Evolutionary conservation across 345 rosid species (phyloP).

Genomic region (Kandelia obovata): DNA sequence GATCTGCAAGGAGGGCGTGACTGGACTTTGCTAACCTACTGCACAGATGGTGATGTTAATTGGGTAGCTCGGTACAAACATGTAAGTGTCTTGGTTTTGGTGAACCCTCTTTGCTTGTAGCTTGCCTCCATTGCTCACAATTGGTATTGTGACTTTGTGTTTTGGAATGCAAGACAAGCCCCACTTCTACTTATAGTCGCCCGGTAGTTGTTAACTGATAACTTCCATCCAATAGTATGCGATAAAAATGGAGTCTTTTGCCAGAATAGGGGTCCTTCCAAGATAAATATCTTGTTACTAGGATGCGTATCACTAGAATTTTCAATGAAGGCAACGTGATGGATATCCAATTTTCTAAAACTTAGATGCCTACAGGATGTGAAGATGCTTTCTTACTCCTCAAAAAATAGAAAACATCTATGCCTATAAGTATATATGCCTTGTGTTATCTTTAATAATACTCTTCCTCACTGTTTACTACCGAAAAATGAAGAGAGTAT

Average conservation of each 20-base stretch:
- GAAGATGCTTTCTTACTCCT: too few relatives aligned
- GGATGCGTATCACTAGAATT: slow-evolving; percentile 2
- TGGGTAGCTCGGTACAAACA: slow-evolving; percentile 8
- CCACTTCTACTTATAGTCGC: neutral
- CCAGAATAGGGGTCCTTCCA: neutral
- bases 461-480: too few relatives aligned
- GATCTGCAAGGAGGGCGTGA: neutral
- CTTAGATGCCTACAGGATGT: neutral
- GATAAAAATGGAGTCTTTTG: neutral
- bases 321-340: neutral
- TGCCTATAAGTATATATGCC: too few relatives aligned
- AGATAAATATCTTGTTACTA: neutral
- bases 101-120: slow-evolving; percentile 2
- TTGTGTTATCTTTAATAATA: too few relatives aligned
- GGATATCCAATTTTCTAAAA: neutral
- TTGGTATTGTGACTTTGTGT: neutral
- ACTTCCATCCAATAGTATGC: neutral
- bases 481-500: too few relatives aligned
- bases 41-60: slow-evolving; percentile 5
- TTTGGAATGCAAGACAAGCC: neutral
- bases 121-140: slow-evolving; percentile 10
- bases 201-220: too few relatives aligned
- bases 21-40: neutral
- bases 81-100: slow-evolving; percentile 9
- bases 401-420: too few relatives aligned